These are phyloP conservation scores for Rubus parviflorus DNA, from an alignment of 306 rosid species.

Conservation along the genomic window DNA sequence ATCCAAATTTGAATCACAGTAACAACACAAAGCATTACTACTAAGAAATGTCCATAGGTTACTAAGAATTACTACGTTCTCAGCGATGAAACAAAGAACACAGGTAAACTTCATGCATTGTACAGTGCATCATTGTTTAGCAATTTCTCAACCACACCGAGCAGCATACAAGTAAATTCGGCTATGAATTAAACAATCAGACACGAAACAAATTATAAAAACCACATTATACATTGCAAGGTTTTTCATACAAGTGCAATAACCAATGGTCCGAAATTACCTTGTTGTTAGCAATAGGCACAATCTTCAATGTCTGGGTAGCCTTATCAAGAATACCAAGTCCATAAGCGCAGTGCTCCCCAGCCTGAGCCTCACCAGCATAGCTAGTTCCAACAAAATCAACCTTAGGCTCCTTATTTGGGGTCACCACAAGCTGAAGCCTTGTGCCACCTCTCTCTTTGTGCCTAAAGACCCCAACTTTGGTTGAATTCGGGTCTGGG, in stretches of 20 bases:
- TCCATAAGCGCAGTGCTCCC: slow-evolving; percentile 49
- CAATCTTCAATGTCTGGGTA: slow-evolving; percentile 51
- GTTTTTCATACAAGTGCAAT: neutral
- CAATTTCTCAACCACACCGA: neutral
- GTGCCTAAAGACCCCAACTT: slow-evolving; percentile 48
- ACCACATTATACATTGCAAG: neutral
- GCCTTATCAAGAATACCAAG: slow-evolving; percentile 86
- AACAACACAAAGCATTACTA: neutral
- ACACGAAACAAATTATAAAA: neutral
- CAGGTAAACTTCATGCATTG: neutral
- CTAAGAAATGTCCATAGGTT: neutral
- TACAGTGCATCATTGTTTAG: neutral
- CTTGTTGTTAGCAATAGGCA: slow-evolving; percentile 68
- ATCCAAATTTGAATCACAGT: slow-evolving; percentile 5
- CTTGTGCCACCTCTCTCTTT: slow-evolving; percentile 43
- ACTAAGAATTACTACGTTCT: neutral
- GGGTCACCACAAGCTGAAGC: slow-evolving; percentile 69
- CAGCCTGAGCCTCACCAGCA: slow-evolving; percentile 68
- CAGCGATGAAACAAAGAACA: neutral
- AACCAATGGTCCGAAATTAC: slow-evolving; percentile 32
- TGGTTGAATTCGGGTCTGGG: slow-evolving; percentile 13
- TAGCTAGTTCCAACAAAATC: slow-evolving; percentile 83
- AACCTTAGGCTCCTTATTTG: slow-evolving; percentile 47
- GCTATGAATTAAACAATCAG: neutral
- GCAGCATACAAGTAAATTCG: neutral